Evolutionary conservation across 352 stramenopile species (phyloP), one percentile per base, ranked within the genome.

Genomic region (Globisporangium megalacanthum): DNA sequence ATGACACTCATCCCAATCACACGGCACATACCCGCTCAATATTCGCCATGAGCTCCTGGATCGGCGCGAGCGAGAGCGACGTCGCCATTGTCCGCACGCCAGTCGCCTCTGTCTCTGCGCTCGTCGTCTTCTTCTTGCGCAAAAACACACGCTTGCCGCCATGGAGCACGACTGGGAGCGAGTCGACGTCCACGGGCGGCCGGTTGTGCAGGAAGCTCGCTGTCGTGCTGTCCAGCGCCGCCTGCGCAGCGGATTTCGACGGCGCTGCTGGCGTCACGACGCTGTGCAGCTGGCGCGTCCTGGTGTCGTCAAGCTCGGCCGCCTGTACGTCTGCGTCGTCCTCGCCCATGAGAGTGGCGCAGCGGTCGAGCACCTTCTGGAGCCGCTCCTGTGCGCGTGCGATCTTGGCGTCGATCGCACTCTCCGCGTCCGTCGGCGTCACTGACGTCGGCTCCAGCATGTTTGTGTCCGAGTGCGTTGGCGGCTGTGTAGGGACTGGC

Each of bases 131-230:
- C 49, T 83, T 83, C 64, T 89, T 89, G 56, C 81, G 73, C 52
- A 91, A 36, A 35, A 91, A 91, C 57, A 83, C 69, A 7, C 81
- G 65, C 46, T 77, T 69, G 17, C 79, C 77, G 6, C 72, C 72
- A 13, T 60, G 57, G 22, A 91, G 60, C 39, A 88, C 72, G 31
- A 92, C 69, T 2, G 78, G 49, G 42, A 87, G 66, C 22, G 78
- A 89, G 31, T 82, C 75, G 4, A 82, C 68, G 44, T 92, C 79
- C 35, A 83, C 73, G 0, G 79, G 77, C 6, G 80, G 80, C n/a
- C 79, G 72, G 58, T 46, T 75, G 48, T 77, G 70, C n/a, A 93
- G 52, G 65, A 76, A 89, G 7, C 70, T 60, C 6, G 67, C 55
- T 6, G 69, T 82, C 7, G 46, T 66, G 0, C 59, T 49, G 46